Conservation (phyloP, 2,329 filamentous ascomycete species). For the Colletotrichum lindemuthianum region DNA sequence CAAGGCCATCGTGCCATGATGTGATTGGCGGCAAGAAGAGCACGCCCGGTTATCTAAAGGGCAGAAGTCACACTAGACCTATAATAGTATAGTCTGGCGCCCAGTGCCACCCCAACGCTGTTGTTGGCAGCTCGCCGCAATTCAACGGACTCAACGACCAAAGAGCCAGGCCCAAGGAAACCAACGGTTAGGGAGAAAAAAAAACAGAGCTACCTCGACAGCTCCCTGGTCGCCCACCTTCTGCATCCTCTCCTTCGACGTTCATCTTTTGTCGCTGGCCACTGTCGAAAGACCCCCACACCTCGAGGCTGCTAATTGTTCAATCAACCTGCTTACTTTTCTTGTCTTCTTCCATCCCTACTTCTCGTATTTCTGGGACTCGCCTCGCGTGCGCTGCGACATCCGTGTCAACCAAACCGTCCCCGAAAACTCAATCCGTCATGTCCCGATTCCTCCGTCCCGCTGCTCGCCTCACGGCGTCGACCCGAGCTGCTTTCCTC, state of each 20-base stretch:
- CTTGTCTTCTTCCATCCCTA: not conserved
- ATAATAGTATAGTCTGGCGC: slow-evolving; percentile 7
- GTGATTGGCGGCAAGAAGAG: slow-evolving; percentile 14
- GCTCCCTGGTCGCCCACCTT: slow-evolving; percentile 28
- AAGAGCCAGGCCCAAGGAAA: slow-evolving; percentile 31
- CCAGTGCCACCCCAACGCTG: slow-evolving; percentile 36
- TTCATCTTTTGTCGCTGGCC: slow-evolving; percentile 33
- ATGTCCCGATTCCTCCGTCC: slow-evolving; percentile 65
- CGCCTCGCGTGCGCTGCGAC: slow-evolving; percentile 21
- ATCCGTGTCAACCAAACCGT: slow-evolving; percentile 8
- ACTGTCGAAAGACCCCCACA: slow-evolving; percentile 31
- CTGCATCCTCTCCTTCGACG: slow-evolving; percentile 34
- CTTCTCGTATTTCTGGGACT: slow-evolving; percentile 2
- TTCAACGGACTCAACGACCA: slow-evolving; percentile 39
- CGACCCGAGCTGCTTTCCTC: slow-evolving; percentile 50
- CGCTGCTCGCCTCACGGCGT: slow-evolving; percentile 58
- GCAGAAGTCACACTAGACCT: not conserved
- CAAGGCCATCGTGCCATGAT: not conserved
- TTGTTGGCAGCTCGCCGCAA: slow-evolving; percentile 37
- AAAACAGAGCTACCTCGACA: slow-evolving; percentile 37
- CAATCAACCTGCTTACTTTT: not conserved
- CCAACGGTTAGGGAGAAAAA: slow-evolving; percentile 8
- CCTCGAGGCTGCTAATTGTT: slow-evolving; percentile 20
- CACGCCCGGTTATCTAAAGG: slow-evolving; percentile 27
- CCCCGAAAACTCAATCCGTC: slow-evolving; percentile 35